Evolutionary conservation across 1,284 basidiomycete genomes (phyloP).

Genomic region (Ceratobasidium sp.): DNA sequence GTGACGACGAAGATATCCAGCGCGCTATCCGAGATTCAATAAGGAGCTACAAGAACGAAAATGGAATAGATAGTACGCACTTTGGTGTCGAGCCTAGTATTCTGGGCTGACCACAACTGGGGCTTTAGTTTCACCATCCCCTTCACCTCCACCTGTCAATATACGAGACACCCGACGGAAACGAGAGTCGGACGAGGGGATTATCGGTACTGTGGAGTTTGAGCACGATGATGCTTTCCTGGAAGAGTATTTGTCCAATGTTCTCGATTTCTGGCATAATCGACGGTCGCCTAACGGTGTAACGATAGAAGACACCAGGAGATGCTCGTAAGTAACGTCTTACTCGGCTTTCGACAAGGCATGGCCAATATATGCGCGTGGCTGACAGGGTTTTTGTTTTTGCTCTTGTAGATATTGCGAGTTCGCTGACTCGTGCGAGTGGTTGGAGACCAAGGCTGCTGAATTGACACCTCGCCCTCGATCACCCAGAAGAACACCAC

Average conservation of each 20-base stretch:
- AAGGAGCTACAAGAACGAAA: background rate
- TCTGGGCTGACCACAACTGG: slow-evolving; percentile 23
- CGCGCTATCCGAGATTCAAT: slow-evolving; percentile 27
- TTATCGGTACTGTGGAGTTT: slow-evolving; percentile 77
- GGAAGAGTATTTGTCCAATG: slow-evolving; percentile 65
- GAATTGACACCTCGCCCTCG: slow-evolving; percentile 8
- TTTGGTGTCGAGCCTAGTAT: background rate
- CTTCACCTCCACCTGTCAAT: background rate
- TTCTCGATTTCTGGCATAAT: slow-evolving; percentile 82
- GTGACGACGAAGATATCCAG: slow-evolving; percentile 22
- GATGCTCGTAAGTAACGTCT: slow-evolving; percentile 71
- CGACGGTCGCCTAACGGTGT: slow-evolving; percentile 74
- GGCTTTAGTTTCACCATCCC: slow-evolving; percentile 36
- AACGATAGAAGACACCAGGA: slow-evolving; percentile 63
- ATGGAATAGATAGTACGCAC: background rate
- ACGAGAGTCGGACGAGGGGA: slow-evolving; percentile 50
- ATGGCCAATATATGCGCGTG: background rate
- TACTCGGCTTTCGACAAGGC: slow-evolving; percentile 6
- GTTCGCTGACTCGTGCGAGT: slow-evolving; percentile 82
- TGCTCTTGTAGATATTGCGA: slow-evolving; percentile 72
- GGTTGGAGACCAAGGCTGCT: slow-evolving; percentile 75
- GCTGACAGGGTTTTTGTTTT: too few relatives aligned
- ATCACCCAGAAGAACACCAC: background rate
- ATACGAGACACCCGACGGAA: background rate
- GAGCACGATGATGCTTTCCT: slow-evolving; percentile 66